phyloP scores from a whole-genome alignment of 2,329 filamentous ascomycete species.

The Fusarium sp. region DNA sequence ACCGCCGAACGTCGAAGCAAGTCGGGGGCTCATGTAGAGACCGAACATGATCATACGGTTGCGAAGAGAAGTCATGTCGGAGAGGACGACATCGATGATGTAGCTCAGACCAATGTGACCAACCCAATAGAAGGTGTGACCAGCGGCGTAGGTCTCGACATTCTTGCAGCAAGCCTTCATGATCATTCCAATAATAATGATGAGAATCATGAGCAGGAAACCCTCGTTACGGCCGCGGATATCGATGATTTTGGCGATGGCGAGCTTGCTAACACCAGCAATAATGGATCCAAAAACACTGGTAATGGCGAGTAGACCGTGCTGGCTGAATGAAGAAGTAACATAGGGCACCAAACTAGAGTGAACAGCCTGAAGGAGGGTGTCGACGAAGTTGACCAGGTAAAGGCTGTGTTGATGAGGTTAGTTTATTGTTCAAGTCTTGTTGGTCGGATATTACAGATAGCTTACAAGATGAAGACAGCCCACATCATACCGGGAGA shows the following conservation, averaged over 20 bases:
- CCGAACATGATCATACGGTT: constrained; percentile 63
- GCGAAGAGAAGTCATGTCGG: constrained; percentile 60
- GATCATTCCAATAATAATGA: constrained; percentile 68
- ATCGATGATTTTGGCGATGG: constrained; percentile 65
- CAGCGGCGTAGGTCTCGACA: constrained; percentile 72
- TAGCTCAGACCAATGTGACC: constrained; percentile 63
- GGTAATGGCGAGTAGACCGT: constrained; percentile 76
- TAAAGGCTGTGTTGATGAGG: constrained; percentile 53
- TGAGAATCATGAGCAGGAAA: constrained; percentile 59
- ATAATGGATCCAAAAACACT: constrained; percentile 69
- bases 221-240: constrained; percentile 64
- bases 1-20: constrained; percentile 62
- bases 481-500: constrained; percentile 55
- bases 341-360: constrained; percentile 73
- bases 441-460: too few relatives aligned
- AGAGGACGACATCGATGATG: constrained; percentile 59
- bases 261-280: constrained; percentile 56
- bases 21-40: constrained; percentile 60
- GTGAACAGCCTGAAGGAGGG: constrained; percentile 56
- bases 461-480: constrained; percentile 58
- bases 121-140: constrained; percentile 75
- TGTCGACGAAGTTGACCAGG: constrained; percentile 58
- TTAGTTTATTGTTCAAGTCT: constrained; percentile 2
- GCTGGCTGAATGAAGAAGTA: constrained; percentile 74
- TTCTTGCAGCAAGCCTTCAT: constrained; percentile 74